These are phyloP conservation scores for Hordeum pubiflorum DNA, from an alignment of 202 grass and related monocot species.

Conservation along the genomic window DNA sequence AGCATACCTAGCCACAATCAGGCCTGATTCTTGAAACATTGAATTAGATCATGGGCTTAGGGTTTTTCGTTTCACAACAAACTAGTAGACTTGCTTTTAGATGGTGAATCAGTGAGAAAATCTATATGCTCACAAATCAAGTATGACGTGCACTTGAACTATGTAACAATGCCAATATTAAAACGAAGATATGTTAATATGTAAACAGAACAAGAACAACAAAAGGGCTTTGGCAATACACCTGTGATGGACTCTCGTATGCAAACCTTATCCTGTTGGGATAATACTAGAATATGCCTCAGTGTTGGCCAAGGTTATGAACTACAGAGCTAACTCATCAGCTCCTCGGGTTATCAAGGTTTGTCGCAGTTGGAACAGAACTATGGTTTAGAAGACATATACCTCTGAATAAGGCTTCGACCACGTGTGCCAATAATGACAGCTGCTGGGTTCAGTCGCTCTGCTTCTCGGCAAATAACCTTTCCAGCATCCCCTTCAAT, in stretches of 20 bases:
- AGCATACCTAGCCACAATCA: slow-evolving; percentile 1
- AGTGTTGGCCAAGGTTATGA: neutral
- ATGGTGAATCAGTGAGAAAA: neutral
- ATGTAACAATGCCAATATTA: neutral
- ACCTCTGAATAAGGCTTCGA: slow-evolving; percentile 69
- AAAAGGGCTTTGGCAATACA: neutral
- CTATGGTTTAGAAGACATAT: slow-evolving; percentile 7
- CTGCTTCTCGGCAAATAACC: slow-evolving; percentile 73
- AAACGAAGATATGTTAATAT: neutral
- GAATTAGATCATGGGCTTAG: neutral
- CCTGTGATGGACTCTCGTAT: neutral
- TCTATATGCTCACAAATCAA: neutral
- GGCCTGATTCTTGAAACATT: slow-evolving; percentile 3
- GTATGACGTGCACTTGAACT: neutral
- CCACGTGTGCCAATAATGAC: slow-evolving; percentile 82
- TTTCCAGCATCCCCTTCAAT: slow-evolving; percentile 73
- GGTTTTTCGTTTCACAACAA: neutral
- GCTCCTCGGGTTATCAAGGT: neutral
- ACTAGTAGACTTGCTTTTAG: neutral
- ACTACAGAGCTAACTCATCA: neutral
- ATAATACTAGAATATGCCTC: neutral
- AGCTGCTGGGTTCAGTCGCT: slow-evolving; percentile 71
- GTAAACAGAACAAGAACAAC: neutral
- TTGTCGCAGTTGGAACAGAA: neutral
- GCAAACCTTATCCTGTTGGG: neutral